Conservation (phyloP, 208 protist species). For the Trypanosoma avium region DNA sequence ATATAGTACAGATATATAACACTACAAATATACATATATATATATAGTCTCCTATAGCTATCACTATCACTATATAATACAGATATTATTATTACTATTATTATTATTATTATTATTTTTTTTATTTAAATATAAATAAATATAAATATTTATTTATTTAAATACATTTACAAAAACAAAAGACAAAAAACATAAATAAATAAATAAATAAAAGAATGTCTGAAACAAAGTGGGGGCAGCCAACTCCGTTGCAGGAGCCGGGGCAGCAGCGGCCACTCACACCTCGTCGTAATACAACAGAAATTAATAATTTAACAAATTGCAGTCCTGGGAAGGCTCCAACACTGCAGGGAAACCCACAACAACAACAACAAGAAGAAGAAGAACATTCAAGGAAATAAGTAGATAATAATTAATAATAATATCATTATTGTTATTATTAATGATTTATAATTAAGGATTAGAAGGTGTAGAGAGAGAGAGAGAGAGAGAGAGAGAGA, state of each 20-base stretch:
- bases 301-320: neutral
- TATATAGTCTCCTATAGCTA: too few relatives aligned
- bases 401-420: too few relatives aligned
- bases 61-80: too few relatives aligned
- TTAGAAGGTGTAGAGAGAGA: neutral
- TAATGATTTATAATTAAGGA: neutral
- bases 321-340: constrained; percentile 23
- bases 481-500: neutral
- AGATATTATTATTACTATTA: too few relatives aligned
- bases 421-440: neutral
- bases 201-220: constrained; percentile 9
- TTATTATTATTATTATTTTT: too few relatives aligned
- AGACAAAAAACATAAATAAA: too few relatives aligned
- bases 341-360: constrained; percentile 23
- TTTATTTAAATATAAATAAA: neutral
- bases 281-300: constrained; percentile 32
- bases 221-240: neutral
- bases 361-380: too few relatives aligned
- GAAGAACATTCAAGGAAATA: too few relatives aligned
- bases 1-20: too few relatives aligned
- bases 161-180: constrained; percentile 18
- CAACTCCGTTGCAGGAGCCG: constrained; percentile 34
- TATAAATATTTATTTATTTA: neutral
- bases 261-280: constrained; percentile 31
- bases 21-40: too few relatives aligned